Evolutionary conservation across 2,329 filamentous ascomycete genomes (phyloP).

Genomic region (Colletotrichum sp.): DNA sequence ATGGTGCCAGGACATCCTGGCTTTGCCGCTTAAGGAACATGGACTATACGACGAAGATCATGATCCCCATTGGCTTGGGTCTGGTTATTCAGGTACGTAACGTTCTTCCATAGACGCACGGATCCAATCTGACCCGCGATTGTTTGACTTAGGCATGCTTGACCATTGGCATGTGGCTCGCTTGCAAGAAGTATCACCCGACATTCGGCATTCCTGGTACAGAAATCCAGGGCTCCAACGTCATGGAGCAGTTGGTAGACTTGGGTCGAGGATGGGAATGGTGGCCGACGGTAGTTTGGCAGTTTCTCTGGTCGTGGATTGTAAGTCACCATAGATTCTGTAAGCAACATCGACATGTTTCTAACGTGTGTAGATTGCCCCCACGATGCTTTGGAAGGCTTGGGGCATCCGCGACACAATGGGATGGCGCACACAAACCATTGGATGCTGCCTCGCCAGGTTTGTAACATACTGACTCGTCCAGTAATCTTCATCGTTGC

Average conservation of each 20-base stretch:
- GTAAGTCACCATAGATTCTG: conserved; percentile 24
- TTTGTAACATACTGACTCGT: conserved; percentile 14
- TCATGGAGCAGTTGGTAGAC: conserved; percentile 46
- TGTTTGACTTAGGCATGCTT: conserved; percentile 48
- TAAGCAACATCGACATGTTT: neutral
- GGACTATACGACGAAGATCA: conserved; percentile 42
- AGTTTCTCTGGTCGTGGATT: conserved; percentile 59
- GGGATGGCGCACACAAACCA: conserved; percentile 62
- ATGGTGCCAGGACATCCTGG: conserved; percentile 32
- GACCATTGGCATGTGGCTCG: conserved; percentile 58
- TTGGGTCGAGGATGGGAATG: conserved; percentile 62
- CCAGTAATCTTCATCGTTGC: neutral
- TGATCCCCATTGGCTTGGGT: conserved; percentile 50
- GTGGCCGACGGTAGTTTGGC: conserved; percentile 62
- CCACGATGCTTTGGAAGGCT: conserved; percentile 56
- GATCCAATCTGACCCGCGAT: neutral
- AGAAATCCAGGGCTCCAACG: conserved; percentile 30
- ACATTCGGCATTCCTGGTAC: conserved; percentile 50
- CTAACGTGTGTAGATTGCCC: conserved; percentile 41
- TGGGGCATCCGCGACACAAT: conserved; percentile 60
- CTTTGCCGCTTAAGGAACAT: conserved; percentile 38
- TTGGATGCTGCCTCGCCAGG: conserved; percentile 38
- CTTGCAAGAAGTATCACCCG: conserved; percentile 62
- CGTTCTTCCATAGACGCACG: neutral
- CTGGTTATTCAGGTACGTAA: conserved; percentile 53